phyloP scores from a whole-genome alignment of 345 rosid genomes.

The Salix dunnii region DNA sequence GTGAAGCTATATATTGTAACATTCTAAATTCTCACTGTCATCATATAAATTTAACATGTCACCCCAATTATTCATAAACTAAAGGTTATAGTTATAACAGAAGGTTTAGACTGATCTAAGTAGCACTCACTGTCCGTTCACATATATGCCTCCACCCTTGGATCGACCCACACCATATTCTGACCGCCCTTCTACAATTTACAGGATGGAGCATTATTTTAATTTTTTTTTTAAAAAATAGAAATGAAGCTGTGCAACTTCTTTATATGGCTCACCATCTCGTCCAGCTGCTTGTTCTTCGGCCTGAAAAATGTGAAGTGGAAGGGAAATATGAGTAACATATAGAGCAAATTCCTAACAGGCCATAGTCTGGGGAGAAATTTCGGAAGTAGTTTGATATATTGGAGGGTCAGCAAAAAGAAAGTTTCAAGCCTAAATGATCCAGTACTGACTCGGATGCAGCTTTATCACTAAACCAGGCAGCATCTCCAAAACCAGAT shows the following conservation, averaged over 20 bases:
- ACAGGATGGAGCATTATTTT: neutral
- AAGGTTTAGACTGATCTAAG: neutral
- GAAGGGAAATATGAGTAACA: neutral
- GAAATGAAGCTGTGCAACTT: neutral
- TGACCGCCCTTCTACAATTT: conserved; percentile 49
- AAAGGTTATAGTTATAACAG: neutral
- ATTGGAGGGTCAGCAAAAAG: neutral
- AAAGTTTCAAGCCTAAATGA: neutral
- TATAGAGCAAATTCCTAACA: neutral
- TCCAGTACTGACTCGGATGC: neutral
- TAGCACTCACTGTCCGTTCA: conserved; percentile 68
- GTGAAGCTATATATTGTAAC: neutral
- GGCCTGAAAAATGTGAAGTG: conserved; percentile 40
- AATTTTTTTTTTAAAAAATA: neutral
- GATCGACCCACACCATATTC: conserved; percentile 54
- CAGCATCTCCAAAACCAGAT: neutral
- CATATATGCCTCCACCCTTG: conserved; percentile 55
- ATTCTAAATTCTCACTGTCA: neutral
- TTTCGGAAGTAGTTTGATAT: neutral
- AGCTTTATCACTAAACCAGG: neutral
- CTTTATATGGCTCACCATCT: conserved; percentile 50
- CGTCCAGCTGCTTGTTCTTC: conserved; percentile 71
- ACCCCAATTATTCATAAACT: neutral
- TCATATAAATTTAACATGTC: neutral
- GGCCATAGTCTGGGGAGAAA: neutral